Percentiles rank a stretch among this genome's conserved stretches.
Evolutionary conservation across 345 rosid genomes (phyloP).

Genomic region (Alliaria petiolata): DNA sequence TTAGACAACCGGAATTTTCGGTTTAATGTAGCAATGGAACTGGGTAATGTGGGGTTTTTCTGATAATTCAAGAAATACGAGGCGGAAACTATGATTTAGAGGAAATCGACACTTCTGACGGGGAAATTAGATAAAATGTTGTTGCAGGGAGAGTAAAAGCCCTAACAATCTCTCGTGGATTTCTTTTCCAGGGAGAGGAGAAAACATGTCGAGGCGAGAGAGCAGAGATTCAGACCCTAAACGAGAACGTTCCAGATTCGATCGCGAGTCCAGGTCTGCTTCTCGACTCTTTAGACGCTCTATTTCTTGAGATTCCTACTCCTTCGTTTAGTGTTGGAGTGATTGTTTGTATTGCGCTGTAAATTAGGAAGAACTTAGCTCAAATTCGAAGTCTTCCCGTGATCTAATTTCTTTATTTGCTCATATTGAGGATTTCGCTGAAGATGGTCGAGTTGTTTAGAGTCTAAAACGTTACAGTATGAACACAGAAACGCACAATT

Average conservation of each 20-base stretch:
- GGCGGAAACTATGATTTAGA: neutral
- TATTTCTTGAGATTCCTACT: neutral
- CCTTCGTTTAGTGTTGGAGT: neutral
- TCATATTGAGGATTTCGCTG: neutral
- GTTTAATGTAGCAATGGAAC: no score
- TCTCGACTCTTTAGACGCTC: neutral
- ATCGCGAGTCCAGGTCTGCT: constrained; percentile 58
- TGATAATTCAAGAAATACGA: neutral
- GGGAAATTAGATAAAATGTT: neutral
- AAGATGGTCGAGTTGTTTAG: neutral
- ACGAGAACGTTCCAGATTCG: constrained; percentile 49
- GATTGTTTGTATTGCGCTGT: neutral
- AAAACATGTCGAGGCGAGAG: constrained; percentile 54
- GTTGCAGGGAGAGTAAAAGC: constrained; percentile 2
- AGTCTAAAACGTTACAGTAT: neutral
- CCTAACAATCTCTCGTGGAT: constrained; percentile 1
- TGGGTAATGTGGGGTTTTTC: neutral
- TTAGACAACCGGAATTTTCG: no score
- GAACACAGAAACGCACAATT: neutral
- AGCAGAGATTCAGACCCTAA: constrained; percentile 51
- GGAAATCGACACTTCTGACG: neutral
- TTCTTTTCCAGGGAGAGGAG: neutral
- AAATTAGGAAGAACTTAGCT: neutral
- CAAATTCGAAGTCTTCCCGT: neutral
- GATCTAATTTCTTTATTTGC: neutral